Conservation (phyloP, 768 basidiomycete species). For the Leucocoprinus birnbaumii region DNA sequence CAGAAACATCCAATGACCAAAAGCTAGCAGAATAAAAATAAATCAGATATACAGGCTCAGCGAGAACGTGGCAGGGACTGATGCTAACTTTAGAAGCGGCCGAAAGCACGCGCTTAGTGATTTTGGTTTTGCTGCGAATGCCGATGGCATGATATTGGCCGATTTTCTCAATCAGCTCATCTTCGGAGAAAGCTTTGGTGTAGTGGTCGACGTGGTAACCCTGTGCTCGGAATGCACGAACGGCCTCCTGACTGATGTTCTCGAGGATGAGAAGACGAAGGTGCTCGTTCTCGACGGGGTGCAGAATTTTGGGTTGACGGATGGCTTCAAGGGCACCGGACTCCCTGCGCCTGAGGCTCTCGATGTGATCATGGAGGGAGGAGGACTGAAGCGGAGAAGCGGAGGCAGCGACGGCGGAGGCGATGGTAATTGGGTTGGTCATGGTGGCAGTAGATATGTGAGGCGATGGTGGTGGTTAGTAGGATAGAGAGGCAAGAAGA, state of each 20-base stretch:
- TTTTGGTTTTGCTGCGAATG: slow-evolving; percentile 96
- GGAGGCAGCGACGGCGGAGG: slow-evolving; percentile 42
- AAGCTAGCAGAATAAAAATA: slow-evolving; percentile 48
- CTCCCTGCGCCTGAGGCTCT: slow-evolving; percentile 29
- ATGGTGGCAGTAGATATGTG: slow-evolving; percentile 37
- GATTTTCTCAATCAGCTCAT: slow-evolving; percentile 85
- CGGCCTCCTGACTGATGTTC: slow-evolving; percentile 92
- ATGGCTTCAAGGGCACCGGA: slow-evolving; percentile 32
- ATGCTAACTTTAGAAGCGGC: slow-evolving; percentile 76
- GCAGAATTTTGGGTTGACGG: slow-evolving; percentile 67
- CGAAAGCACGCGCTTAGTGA: slow-evolving; percentile 86
- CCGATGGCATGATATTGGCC: slow-evolving; percentile 90
- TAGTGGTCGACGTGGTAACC: slow-evolving; percentile 93
- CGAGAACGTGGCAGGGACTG: not conserved
- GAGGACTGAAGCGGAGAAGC: slow-evolving; percentile 43
- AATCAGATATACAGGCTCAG: not conserved
- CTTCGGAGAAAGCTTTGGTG: slow-evolving; percentile 84
- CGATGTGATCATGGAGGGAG: slow-evolving; percentile 44
- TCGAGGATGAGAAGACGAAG: slow-evolving; percentile 86
- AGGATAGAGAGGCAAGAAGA: not conserved
- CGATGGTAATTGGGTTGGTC: slow-evolving; percentile 47
- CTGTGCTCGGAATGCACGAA: slow-evolving; percentile 70
- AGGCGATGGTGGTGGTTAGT: slow-evolving; percentile 13
- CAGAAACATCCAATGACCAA: slow-evolving; percentile 98
- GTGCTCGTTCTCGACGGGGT: slow-evolving; percentile 79